Conservation (phyloP, 257 asterid genomes). For the Henckelia pumila region DNA sequence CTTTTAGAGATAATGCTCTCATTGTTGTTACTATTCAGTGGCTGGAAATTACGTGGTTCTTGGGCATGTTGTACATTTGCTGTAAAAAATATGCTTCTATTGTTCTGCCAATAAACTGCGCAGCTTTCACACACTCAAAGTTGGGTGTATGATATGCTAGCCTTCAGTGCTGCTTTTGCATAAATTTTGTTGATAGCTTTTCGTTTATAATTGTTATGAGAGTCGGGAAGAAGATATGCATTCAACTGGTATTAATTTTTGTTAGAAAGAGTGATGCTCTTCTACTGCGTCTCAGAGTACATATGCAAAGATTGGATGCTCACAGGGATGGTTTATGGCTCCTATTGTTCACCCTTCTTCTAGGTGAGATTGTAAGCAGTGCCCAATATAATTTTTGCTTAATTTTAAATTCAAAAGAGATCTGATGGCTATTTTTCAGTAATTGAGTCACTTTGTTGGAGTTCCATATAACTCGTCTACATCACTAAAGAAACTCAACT, state of each 20-base stretch:
- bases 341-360: slow-evolving; percentile 71
- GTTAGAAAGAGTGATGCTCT: slow-evolving; percentile 23
- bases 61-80: neutral
- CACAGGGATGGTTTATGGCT: slow-evolving; percentile 89
- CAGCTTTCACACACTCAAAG: neutral
- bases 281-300: slow-evolving; percentile 45
- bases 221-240: neutral
- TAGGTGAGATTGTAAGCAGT: slow-evolving; percentile 36
- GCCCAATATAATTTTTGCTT: neutral
- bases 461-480: neutral
- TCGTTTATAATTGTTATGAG: neutral
- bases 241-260: slow-evolving; percentile 14
- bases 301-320: slow-evolving; percentile 83
- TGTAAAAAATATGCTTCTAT: neutral
- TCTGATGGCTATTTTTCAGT: neutral
- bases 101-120: neutral
- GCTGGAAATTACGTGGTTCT: neutral
- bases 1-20: neutral
- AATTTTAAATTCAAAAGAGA: neutral
- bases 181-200: neutral
- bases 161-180: neutral
- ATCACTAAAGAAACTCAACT: neutral
- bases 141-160: neutral
- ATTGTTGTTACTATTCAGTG: neutral
- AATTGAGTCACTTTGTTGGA: neutral